Evolutionary conservation across 192 early-diverging fungal genomes (phyloP).

Genomic region (Coemansia sp.): DNA sequence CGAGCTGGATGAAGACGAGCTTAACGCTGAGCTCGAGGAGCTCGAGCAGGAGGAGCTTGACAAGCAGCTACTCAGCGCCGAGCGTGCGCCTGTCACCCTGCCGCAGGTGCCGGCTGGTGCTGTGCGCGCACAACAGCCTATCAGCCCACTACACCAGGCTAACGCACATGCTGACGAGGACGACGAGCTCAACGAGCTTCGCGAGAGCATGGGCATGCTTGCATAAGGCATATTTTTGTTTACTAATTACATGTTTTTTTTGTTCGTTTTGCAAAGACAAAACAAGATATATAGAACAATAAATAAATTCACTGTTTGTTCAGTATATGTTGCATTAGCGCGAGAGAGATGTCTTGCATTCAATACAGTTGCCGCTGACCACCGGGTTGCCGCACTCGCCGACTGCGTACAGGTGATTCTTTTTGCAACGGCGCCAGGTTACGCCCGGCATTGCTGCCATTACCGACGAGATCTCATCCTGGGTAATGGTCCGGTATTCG

Average conservation of each 20-base stretch:
- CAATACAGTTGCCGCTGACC: constrained; percentile 19
- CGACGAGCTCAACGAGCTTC: constrained; percentile 35
- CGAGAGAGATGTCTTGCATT: constrained; percentile 23
- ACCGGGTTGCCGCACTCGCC: constrained; percentile 36
- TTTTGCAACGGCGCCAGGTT: constrained; percentile 22
- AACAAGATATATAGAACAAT: not conserved
- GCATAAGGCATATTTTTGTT: constrained; percentile 10
- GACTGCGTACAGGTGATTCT: constrained; percentile 36
- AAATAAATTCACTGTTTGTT: not conserved
- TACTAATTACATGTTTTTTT: not conserved
- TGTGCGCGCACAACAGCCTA: not conserved
- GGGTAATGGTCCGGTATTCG: constrained; percentile 27
- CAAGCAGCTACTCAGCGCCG: constrained; percentile 75
- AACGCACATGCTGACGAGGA: not conserved
- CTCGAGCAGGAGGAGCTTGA: constrained; percentile 94
- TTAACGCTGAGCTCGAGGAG: constrained; percentile 84
- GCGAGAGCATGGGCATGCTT: constrained; percentile 46
- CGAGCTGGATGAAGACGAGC: constrained; percentile 94
- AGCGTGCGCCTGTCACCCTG: constrained; percentile 62
- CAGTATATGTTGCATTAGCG: not conserved
- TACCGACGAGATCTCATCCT: constrained; percentile 22
- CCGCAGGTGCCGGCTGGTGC: constrained; percentile 55
- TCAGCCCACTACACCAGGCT: not conserved
- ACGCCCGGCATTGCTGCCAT: constrained; percentile 29
- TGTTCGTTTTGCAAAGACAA: not conserved